Conservation (phyloP, 1,284 basidiomycete species). For the Phellinidium pouzarii region DNA sequence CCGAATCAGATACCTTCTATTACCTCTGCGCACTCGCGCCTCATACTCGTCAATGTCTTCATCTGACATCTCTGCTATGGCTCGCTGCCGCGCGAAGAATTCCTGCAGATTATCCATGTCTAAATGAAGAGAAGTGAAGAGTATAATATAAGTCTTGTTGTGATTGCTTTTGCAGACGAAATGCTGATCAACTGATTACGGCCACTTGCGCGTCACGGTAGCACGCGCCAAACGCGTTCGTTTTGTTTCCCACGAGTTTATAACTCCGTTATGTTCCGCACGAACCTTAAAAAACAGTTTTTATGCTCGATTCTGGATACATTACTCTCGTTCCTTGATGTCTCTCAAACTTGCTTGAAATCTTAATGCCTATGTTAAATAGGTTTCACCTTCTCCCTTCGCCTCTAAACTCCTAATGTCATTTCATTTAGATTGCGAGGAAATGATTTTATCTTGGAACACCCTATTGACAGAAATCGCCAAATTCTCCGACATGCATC, state of each 20-base stretch:
- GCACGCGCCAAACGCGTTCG: not conserved
- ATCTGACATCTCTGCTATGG: slow-evolving; percentile 12
- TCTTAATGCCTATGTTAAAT: not conserved
- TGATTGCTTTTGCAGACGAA: too few relatives aligned
- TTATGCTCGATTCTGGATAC: not conserved
- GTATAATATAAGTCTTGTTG: too few relatives aligned
- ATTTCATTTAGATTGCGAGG: not conserved
- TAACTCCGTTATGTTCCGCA: not conserved
- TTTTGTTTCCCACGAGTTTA: not conserved
- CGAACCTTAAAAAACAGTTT: too few relatives aligned
- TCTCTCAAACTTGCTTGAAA: not conserved
- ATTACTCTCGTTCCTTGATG: not conserved
- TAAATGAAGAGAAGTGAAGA: too few relatives aligned
- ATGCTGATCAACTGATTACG: too few relatives aligned
- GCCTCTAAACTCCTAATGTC: not conserved
- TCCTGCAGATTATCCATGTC: slow-evolving; percentile 3
- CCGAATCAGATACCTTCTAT: slow-evolving; percentile 6
- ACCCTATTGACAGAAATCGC: not conserved
- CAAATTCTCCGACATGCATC: not conserved
- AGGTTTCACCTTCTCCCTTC: not conserved
- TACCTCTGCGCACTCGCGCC: not conserved
- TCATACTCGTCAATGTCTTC: slow-evolving; percentile 16
- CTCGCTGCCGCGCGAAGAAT: slow-evolving; percentile 6
- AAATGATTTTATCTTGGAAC: not conserved
- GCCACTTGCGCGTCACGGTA: not conserved